Conservation (phyloP, 257 asterid species). For the Plantago ovata region DNA sequence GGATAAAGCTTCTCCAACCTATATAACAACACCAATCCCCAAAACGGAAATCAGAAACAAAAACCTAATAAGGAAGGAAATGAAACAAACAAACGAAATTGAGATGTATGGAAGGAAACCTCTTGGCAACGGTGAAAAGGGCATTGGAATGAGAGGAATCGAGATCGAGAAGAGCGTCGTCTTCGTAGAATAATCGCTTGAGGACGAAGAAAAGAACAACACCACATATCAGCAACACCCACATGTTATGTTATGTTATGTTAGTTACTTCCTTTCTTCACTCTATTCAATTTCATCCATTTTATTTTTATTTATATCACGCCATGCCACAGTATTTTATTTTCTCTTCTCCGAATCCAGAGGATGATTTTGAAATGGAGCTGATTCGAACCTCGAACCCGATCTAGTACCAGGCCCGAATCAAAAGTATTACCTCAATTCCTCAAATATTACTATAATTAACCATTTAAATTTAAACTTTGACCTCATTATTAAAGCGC, state of each 20-base stretch:
- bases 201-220: conserved; percentile 37
- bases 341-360: too few relatives aligned
- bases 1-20: conserved; percentile 67
- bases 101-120: conserved; percentile 20
- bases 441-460: too few relatives aligned
- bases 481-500: too few relatives aligned
- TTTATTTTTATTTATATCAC: too few relatives aligned
- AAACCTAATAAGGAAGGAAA: background rate
- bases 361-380: too few relatives aligned
- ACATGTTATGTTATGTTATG: too few relatives aligned
- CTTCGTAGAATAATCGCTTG: conserved; percentile 54
- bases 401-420: too few relatives aligned
- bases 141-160: conserved; percentile 56
- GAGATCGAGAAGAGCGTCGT: conserved; percentile 47
- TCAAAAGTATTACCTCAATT: too few relatives aligned
- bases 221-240: conserved; percentile 58
- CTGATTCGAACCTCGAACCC: too few relatives aligned
- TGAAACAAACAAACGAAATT: background rate
- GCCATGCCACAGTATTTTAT: too few relatives aligned
- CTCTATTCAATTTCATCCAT: too few relatives aligned
- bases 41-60: background rate
- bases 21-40: background rate
- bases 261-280: conserved; percentile 7
- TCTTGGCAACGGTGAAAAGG: conserved; percentile 66
- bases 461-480: too few relatives aligned